Conservation (phyloP, 2,329 filamentous ascomycete genomes). For the Aspergillus arachidicola region DNA sequence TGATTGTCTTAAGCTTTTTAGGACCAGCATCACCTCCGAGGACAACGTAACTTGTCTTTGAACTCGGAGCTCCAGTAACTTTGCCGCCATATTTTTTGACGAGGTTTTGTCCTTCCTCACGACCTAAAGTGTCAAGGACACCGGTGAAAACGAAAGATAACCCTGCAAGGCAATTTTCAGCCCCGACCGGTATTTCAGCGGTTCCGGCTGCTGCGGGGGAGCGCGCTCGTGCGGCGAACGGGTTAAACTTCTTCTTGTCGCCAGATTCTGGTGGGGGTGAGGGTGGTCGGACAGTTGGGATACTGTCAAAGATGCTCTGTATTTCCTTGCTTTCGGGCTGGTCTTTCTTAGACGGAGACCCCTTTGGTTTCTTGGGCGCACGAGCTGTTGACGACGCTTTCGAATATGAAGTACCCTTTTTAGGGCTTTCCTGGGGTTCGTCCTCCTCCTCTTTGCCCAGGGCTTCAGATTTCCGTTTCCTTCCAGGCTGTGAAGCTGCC, state of each 20-base stretch:
- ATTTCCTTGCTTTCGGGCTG: slow-evolving; percentile 70
- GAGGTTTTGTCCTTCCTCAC: slow-evolving; percentile 81
- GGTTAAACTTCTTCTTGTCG: slow-evolving; percentile 72
- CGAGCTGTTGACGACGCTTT: slow-evolving; percentile 40
- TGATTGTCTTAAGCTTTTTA: slow-evolving; percentile 87
- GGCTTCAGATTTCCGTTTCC: slow-evolving; percentile 62
- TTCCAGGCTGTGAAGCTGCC: slow-evolving; percentile 38
- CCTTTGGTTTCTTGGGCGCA: slow-evolving; percentile 52
- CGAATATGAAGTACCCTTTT: slow-evolving; percentile 50
- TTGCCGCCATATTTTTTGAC: slow-evolving; percentile 96
- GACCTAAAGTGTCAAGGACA: slow-evolving; percentile 74
- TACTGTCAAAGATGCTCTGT: slow-evolving; percentile 83
- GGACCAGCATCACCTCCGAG: slow-evolving; percentile 89
- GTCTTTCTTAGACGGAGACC: slow-evolving; percentile 66
- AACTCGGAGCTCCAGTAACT: slow-evolving; percentile 80
- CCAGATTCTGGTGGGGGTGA: slow-evolving; percentile 76
- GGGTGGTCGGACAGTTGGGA: slow-evolving; percentile 79
- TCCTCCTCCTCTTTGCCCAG: slow-evolving; percentile 55
- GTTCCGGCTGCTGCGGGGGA: slow-evolving; percentile 65
- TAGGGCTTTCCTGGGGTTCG: slow-evolving; percentile 61
- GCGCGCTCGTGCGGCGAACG: slow-evolving; percentile 64
- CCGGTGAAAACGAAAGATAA: slow-evolving; percentile 96
- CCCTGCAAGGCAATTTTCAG: slow-evolving; percentile 86
- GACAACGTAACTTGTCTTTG: slow-evolving; percentile 92
- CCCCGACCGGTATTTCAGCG: slow-evolving; percentile 76